Base-by-base conservation (phyloP, 2,329 filamentous ascomycete species). In the Colletotrichum siamense region DNA sequence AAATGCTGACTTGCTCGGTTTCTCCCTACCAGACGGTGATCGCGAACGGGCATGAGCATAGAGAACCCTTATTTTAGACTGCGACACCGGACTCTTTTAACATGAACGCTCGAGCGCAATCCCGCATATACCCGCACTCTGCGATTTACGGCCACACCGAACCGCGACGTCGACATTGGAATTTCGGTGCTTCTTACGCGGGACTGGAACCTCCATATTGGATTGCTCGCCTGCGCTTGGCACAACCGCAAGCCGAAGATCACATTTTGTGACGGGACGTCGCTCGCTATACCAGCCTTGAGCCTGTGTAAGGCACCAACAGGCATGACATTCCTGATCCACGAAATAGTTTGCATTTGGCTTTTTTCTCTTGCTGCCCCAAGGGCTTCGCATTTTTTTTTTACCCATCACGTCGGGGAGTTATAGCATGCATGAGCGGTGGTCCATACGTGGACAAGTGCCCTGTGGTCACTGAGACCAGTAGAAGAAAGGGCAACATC, bases 21-120 rank as follows among this genome's bases (percentile, higher is more conserved):
- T 69, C 68, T 22, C 44, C 75, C 22, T 61, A 67, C 57, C 79
- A 86, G 85, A 86, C 79, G 85, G 85, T 78, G 84, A 86, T 77
- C 81, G 79, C 79, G 84, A 85, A 76, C 82, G 83, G 80, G 81
- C 77, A 69, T 79, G 79, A 79, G 74, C 34, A 30, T 24, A 61
- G 44, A 49, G 30, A 24, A 44, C 15, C 16, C 73, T 39, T 39
- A 49, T 69, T 69, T 69, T 65, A 76, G 49, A 74, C 61, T 74
- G 65, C 74, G 49, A 69, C 34, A 69, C 28, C 70, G 61, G 59
- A 69, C 70, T 76, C 32, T 59, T 69, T 65, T 65, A 65, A 52
- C 65, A 74, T 52, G 49, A 70, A 52, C 32, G 70, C 65, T 39
- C 59, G 28, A 74, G 28, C 71, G 52, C 59, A 52, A 30, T 26